phyloP scores from a whole-genome alignment of 2,329 filamentous ascomycete species.

The Aspergillus sp. region DNA sequence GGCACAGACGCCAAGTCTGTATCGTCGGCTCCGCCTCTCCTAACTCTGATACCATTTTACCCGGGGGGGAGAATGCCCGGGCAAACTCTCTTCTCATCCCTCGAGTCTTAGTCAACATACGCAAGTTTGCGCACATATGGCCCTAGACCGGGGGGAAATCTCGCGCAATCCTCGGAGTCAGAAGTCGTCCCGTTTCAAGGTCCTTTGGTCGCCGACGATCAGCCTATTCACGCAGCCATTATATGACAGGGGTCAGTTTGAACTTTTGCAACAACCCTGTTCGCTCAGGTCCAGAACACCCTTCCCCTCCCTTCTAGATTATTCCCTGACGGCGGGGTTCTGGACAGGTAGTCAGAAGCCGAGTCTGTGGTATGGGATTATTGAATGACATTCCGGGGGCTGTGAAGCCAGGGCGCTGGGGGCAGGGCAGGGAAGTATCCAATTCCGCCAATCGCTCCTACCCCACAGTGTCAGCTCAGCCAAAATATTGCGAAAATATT shows the following conservation, averaged over 20 bases:
- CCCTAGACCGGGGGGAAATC: too few species aligned
- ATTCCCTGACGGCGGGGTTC: neutral
- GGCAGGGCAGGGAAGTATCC: neutral
- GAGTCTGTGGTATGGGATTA: neutral
- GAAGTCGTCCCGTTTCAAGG: neutral
- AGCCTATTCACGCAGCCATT: neutral
- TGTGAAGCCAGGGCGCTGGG: too few species aligned
- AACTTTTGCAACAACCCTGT: neutral
- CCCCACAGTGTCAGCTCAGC: neutral
- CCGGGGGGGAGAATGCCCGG: neutral
- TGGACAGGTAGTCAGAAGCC: neutral
- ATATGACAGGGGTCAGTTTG: neutral
- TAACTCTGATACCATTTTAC: slow-evolving; percentile 3
- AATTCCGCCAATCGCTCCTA: slow-evolving; percentile 12
- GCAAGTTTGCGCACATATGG: neutral
- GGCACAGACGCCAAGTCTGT: slow-evolving; percentile 9
- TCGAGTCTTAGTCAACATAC: neutral
- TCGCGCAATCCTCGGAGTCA: neutral
- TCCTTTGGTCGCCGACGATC: neutral
- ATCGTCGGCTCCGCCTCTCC: slow-evolving; percentile 4
- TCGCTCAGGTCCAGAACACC: slow-evolving; percentile 5
- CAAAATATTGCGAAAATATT: neutral
- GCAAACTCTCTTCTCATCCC: neutral
- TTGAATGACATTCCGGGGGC: too few species aligned
- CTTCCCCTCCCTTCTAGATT: slow-evolving; percentile 4